Percentiles rank a stretch among this genome's conserved stretches.
These are phyloP conservation scores for Fusarium sp. DNA, from an alignment of 2,329 filamentous ascomycete species.

Conservation along the genomic window DNA sequence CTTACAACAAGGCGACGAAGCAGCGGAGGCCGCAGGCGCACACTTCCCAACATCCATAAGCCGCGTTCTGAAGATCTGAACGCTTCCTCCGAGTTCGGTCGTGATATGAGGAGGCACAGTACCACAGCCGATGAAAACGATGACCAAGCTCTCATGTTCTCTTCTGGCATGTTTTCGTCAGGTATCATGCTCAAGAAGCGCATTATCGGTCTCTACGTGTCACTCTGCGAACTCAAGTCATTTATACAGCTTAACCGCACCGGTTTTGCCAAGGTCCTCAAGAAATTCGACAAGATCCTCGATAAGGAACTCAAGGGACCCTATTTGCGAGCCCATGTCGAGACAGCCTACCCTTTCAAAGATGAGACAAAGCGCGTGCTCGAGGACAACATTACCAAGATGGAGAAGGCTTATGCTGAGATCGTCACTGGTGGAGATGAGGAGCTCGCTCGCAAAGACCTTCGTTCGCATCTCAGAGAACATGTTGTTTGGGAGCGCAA, in stretches of 20 bases:
- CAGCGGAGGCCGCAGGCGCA: slow-evolving; percentile 53
- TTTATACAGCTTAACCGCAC: slow-evolving; percentile 97
- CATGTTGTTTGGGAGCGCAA: slow-evolving; percentile 99
- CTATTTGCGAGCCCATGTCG: slow-evolving; percentile 80
- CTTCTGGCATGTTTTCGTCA: slow-evolving; percentile 70
- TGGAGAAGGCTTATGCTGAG: slow-evolving; percentile 83
- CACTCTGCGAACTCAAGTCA: slow-evolving; percentile 93
- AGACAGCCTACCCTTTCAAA: slow-evolving; percentile 83
- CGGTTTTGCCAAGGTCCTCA: slow-evolving; percentile 94
- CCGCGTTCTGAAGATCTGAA: slow-evolving; percentile 63
- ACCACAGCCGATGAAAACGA: slow-evolving; percentile 79
- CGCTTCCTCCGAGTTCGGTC: slow-evolving; percentile 67
- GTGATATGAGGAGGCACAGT: slow-evolving; percentile 67
- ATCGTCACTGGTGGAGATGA: slow-evolving; percentile 86
- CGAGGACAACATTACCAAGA: slow-evolving; percentile 74
- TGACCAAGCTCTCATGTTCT: slow-evolving; percentile 75
- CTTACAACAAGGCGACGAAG: slow-evolving; percentile 59
- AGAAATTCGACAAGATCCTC: slow-evolving; percentile 98
- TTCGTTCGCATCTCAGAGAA: slow-evolving; percentile 90
- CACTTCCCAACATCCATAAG: slow-evolving; percentile 49
- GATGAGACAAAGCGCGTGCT: slow-evolving; percentile 75
- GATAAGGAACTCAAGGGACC: slow-evolving; percentile 80
- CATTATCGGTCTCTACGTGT: slow-evolving; percentile 86
- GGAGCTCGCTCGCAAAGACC: slow-evolving; percentile 79
- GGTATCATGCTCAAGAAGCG: slow-evolving; percentile 92